Evolutionary conservation across 129 eudicot species (phyloP).

Genomic region (Centella asiatica): DNA sequence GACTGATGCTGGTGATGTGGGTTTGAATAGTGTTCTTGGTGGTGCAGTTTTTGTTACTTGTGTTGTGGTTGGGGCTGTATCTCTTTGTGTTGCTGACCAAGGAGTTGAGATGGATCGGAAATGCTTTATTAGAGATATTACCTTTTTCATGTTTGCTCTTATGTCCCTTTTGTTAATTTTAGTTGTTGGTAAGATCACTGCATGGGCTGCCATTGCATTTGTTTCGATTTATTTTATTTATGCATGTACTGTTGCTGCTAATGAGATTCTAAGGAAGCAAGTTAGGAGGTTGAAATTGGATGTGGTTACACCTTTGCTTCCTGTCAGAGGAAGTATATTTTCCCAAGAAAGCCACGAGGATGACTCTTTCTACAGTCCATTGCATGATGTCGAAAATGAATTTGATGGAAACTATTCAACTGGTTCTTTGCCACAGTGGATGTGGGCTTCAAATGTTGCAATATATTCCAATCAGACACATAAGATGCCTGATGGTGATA

Average conservation of each 20-base stretch:
- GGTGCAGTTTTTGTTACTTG: slow-evolving; percentile 94
- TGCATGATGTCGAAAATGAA: slow-evolving; percentile 62
- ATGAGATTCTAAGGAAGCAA: slow-evolving; percentile 69
- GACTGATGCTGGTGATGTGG: slow-evolving; percentile 70
- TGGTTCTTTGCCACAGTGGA: slow-evolving; percentile 83
- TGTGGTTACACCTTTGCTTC: slow-evolving; percentile 69
- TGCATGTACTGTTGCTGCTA: slow-evolving; percentile 75
- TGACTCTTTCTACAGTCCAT: slow-evolving; percentile 53
- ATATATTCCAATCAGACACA: slow-evolving; percentile 65
- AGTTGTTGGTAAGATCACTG: slow-evolving; percentile 58
- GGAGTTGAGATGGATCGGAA: slow-evolving; percentile 57
- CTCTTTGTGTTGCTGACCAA: slow-evolving; percentile 61
- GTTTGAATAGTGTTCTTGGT: slow-evolving; percentile 84
- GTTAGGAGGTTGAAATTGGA: slow-evolving; percentile 65
- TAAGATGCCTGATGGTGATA: slow-evolving; percentile 58
- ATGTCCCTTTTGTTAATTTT: slow-evolving; percentile 54
- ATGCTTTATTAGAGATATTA: slow-evolving; percentile 74
- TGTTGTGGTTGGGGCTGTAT: slow-evolving; percentile 79
- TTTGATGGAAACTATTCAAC: slow-evolving; percentile 34
- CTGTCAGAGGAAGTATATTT: slow-evolving; percentile 59
- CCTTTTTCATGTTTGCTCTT: slow-evolving; percentile 59
- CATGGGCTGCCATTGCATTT: slow-evolving; percentile 60
- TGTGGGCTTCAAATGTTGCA: slow-evolving; percentile 99
- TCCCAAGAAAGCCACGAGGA: slow-evolving; percentile 53
- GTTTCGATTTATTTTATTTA: slow-evolving; percentile 59